A percentile compares a stretch with the other conserved stretches of the same genome.
These are phyloP conservation scores for Corniculantispora saksenae DNA, from an alignment of 2,329 filamentous ascomycete species.

Conservation along the genomic window DNA sequence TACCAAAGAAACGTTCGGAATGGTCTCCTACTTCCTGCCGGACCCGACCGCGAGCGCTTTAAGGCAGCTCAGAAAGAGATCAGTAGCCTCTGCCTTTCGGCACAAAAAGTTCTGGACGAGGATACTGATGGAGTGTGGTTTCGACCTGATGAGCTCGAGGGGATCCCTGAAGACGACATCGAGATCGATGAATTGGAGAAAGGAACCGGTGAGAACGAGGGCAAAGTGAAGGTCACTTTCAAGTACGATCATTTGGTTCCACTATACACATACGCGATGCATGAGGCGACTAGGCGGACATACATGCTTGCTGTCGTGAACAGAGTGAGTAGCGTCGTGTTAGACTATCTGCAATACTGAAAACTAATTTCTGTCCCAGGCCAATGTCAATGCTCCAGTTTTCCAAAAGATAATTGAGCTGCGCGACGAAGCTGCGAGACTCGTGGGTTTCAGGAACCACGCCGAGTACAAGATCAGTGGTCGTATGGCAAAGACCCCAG, in stretches of 20 bases:
- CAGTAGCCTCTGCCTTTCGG: conserved; percentile 71
- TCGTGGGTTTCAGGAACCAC: conserved; percentile 76
- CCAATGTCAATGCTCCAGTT: conserved; percentile 68
- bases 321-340: conserved; percentile 51
- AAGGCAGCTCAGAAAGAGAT: conserved; percentile 84
- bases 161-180: conserved; percentile 73
- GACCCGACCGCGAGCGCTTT: conserved; percentile 72
- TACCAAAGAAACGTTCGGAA: conserved; percentile 76
- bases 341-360: too few relatives aligned
- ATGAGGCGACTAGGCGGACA: conserved; percentile 68
- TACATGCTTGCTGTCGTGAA: conserved; percentile 78
- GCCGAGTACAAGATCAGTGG: conserved; percentile 77
- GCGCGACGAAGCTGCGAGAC: conserved; percentile 74
- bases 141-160: conserved; percentile 69
- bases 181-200: conserved; percentile 65
- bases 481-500: conserved; percentile 81
- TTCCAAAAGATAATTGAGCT: conserved; percentile 75
- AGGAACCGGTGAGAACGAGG: conserved; percentile 70
- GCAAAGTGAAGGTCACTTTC: conserved; percentile 74
- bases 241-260: conserved; percentile 84
- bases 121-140: conserved; percentile 80
- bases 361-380: conserved; percentile 36
- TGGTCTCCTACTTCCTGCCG: conserved; percentile 70
- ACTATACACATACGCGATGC: conserved; percentile 73
- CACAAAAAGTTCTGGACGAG: conserved; percentile 80